Conservation (phyloP, 2,329 filamentous ascomycete genomes). For the Diaporthe sp. region DNA sequence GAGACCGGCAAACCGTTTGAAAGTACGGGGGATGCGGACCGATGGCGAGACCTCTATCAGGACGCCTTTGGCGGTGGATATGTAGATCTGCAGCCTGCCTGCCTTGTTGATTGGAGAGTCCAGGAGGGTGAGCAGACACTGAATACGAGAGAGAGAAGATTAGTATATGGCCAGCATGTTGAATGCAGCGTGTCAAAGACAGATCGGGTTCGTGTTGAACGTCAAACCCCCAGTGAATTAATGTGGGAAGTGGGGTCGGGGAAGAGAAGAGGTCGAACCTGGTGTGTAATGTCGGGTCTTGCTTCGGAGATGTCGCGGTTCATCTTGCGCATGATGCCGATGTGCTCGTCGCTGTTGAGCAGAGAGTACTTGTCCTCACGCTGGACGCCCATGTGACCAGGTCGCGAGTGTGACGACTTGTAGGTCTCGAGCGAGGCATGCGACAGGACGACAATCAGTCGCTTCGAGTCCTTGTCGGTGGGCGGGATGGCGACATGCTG, state of each 20-base stretch:
- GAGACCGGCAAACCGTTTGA: constrained; percentile 97
- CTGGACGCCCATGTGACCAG: constrained; percentile 71
- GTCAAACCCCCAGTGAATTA: not conserved
- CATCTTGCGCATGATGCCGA: constrained; percentile 99
- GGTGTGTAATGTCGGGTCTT: constrained; percentile 96
- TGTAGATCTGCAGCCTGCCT: constrained; percentile 97
- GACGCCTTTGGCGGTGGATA: constrained; percentile 96
- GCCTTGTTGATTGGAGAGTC: constrained; percentile 99
- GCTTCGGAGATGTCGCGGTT: constrained; percentile 98
- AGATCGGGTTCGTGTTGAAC: constrained; percentile 38
- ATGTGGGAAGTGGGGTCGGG: constrained; percentile 39
- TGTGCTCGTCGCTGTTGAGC: constrained; percentile 98
- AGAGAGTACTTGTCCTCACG: constrained; percentile 97
- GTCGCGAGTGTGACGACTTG: constrained; percentile 84
- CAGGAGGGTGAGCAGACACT: constrained; percentile 97
- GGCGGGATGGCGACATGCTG: constrained; percentile 87
- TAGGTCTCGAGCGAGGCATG: constrained; percentile 99
- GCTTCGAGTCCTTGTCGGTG: constrained; percentile 90
- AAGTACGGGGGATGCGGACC: constrained; percentile 96
- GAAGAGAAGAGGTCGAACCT: constrained; percentile 70
- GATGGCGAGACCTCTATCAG: constrained; percentile 98
- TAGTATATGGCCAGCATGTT: constrained; percentile 55
- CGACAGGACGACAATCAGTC: constrained; percentile 94
- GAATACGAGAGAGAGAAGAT: constrained; percentile 48
- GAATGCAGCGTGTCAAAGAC: constrained; percentile 53